These are phyloP conservation scores for Kazachstania psychrophila DNA, from an alignment of 805 yeast genomes.

Conservation along the genomic window DNA sequence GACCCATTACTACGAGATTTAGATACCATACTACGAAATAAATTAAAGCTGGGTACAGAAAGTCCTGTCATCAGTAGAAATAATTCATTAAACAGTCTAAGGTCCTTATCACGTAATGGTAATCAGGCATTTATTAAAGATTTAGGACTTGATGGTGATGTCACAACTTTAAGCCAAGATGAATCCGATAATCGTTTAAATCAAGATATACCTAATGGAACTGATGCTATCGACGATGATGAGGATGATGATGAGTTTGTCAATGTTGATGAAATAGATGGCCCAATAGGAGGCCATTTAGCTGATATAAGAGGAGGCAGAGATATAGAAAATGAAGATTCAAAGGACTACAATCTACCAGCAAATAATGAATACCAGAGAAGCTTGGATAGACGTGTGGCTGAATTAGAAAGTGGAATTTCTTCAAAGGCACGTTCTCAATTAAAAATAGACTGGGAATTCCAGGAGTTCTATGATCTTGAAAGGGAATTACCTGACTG, in stretches of 20 bases:
- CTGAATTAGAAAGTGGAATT: slow-evolving; percentile 17
- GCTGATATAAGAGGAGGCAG: slow-evolving; percentile 6
- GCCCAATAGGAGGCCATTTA: slow-evolving; percentile 17
- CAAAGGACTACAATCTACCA: slow-evolving; percentile 27
- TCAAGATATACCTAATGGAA: slow-evolving; percentile 1
- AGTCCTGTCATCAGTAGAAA: slow-evolving; percentile 12
- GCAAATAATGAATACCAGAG: slow-evolving; percentile 31
- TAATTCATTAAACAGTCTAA: neutral
- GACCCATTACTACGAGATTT: slow-evolving; percentile 16
- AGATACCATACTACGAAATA: slow-evolving; percentile 18
- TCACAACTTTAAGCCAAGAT: slow-evolving; percentile 6
- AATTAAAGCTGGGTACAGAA: slow-evolving; percentile 11
- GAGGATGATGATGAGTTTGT: slow-evolving; percentile 26
- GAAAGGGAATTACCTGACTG: slow-evolving; percentile 39
- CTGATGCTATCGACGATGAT: slow-evolving; percentile 9
- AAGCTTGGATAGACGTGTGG: slow-evolving; percentile 31
- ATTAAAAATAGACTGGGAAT: slow-evolving; percentile 39
- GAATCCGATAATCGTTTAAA: slow-evolving; percentile 7
- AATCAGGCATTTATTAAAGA: slow-evolving; percentile 6
- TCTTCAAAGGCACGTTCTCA: slow-evolving; percentile 26
- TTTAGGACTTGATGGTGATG: slow-evolving; percentile 14
- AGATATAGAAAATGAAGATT: slow-evolving; percentile 2
- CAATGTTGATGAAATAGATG: slow-evolving; percentile 32
- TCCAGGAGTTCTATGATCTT: slow-evolving; percentile 31
- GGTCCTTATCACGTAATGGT: neutral